A percentile compares a stretch with the other conserved stretches of the same genome.
Evolutionary conservation across 495 filamentous ascomycete genomes (phyloP).

Genomic region (Penicillium subrubescens): DNA sequence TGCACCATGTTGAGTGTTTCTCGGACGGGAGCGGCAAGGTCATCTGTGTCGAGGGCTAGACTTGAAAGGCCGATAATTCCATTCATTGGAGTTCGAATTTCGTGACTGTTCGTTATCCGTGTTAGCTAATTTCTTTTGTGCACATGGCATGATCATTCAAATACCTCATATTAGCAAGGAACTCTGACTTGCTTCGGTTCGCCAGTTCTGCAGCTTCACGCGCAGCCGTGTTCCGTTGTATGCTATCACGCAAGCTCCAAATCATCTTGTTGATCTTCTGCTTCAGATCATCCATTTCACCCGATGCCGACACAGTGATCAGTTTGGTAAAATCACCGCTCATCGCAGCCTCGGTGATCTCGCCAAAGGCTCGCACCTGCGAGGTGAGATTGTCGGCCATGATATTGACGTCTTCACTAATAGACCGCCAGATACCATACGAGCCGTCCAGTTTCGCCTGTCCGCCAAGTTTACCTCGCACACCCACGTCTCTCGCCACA

Average conservation of each 20-base stretch:
- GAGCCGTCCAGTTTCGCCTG: constrained; percentile 89
- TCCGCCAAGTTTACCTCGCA: constrained; percentile 85
- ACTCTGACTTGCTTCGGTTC: constrained; percentile 63
- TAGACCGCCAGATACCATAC: constrained; percentile 92
- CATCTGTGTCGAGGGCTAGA: constrained; percentile 63
- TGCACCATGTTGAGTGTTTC: constrained; percentile 96
- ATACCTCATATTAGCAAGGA: constrained; percentile 78
- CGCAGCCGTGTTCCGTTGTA: constrained; percentile 39
- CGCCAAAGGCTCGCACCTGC: constrained; percentile 89
- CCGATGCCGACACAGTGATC: constrained; percentile 88
- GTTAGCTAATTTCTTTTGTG: constrained; percentile 16
- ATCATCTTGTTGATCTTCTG: constrained; percentile 97
- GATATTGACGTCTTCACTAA: constrained; percentile 76
- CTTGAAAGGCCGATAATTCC: constrained; percentile 82
- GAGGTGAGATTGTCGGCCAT: constrained; percentile 91
- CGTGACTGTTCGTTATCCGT: constrained; percentile 50
- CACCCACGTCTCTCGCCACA: constrained; percentile 90
- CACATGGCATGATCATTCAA: constrained; percentile 65
- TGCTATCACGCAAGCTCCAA: constrained; percentile 72
- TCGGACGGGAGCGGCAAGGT: constrained; percentile 69
- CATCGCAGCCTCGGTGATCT: constrained; percentile 90
- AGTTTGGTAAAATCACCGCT: constrained; percentile 84
- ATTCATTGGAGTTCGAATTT: constrained; percentile 76
- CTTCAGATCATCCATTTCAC: constrained; percentile 95
- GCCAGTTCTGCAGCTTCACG: constrained; percentile 58